Base-by-base conservation (phyloP, 1,284 basidiomycete species). In the Ustilago loliicola region DNA sequence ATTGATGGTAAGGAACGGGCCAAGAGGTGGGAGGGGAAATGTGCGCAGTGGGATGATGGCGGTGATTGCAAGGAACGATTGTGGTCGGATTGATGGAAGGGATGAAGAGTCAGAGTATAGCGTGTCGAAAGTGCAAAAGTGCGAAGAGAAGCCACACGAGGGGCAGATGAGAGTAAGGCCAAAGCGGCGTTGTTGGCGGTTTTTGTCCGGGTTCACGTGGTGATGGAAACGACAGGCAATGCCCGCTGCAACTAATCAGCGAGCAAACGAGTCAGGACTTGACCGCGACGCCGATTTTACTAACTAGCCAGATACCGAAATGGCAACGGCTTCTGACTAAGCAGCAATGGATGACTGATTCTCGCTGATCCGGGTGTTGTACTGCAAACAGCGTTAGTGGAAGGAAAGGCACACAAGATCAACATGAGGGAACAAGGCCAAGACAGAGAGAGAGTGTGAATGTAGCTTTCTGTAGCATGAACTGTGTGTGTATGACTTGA, bases 31-130 rank as follows among this genome's bases (percentile, higher is more conserved):
- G 36, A 38, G 32, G 36, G 13, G 36, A 15, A 38, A 38, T 15
- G 36, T 38, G 36, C 36, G 36, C 36, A 38, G 21, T 45, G n/a
- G 1, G 38, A 17, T 40, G 38, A 15, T 40, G 42, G 42, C 42
- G 42, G n/a, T 21, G 42, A 21, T 45, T 45, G 38, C 38, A 40
- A 19, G 1, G 17, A 15, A 40, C 19, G 13, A 19, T 40, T 19
- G 19, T 45, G 21, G 42, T 45, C 42, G 42, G 42, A 45, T 45
- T n/a, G 42, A 45, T 45, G 42, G 42, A 45, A 45, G 7, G 42
- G 21, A 45, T 23, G 42, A 45, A 11, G 21, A n/a, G 42, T 45
- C 42, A 19, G n/a, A n/a, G n/a, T n/a, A n/a, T n/a, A 40, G 38
- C 11, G 38, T 7, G 17, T 17, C 6, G 38, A 45, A 45, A 23